Base-by-base conservation (phyloP, 2,329 filamentous ascomycete genomes). In the Alternaria gaisen region DNA sequence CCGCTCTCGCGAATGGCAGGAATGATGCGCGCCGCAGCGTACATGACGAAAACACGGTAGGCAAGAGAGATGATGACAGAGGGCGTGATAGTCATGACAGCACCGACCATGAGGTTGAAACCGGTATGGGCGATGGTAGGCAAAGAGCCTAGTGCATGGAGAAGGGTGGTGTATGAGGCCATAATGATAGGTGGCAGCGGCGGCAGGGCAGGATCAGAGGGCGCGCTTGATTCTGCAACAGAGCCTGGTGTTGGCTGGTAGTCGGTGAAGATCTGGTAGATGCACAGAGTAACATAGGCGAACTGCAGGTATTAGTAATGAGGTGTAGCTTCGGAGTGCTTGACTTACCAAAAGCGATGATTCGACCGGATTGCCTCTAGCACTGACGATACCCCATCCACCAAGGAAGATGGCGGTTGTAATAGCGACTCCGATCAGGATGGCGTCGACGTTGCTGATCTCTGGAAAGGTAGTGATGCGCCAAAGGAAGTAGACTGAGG, bases 221-320 rank as follows among this genome's bases (percentile, higher is more conserved):
- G 81, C 16, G 81, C 80, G 47, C 85, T 85, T 4, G 84, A 80
- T 16, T 79, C 77, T 30, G 88, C 85, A 32, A 85, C 82, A 28
- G 86, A 75, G 38, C 71, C 83, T 14, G 79, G 88, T 5, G 91
- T 94, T 3, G 95, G 93, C 69, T 94, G 88, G 80, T 98, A 98
- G 80, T 99, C 95, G 72, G 95, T 99, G 80, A 98, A 98, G 79
- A 98, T 98, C 80, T 99, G 95, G 82, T 98, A 99, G 75, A 98
- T 91, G 83, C 94, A 98, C 64, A 99, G 89, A n/a, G 97, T 95
- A 63, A 97, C 88, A 80, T 99, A 99, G 73, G 95, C 94, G 75
- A 99, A 98, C 79, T 82, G 54, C 16, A 11, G 12, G 16, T 14
- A 50, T 71, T 54, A 71, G 60, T 18, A 41, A n/a, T 38, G 42